phyloP scores from a whole-genome alignment of 2,329 filamentous ascomycete genomes.

The Fusarium agapanthi region DNA sequence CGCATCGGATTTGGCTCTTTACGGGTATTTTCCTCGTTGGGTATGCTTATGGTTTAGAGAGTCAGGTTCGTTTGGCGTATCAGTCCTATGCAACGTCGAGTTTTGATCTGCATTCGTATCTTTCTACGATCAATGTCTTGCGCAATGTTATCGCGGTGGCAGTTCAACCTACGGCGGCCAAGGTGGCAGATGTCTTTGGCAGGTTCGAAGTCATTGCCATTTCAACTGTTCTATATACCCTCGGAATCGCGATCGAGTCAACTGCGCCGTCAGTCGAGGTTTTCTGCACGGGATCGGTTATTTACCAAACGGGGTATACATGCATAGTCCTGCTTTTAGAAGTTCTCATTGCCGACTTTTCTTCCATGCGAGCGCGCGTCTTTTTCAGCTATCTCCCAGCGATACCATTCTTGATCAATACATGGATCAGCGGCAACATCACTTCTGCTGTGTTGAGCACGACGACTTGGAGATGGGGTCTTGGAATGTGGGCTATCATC shows the following conservation, averaged over 20 bases:
- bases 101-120: constrained; percentile 62
- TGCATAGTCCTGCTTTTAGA: constrained; percentile 65
- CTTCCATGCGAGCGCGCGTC: constrained; percentile 66
- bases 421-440: constrained; percentile 70
- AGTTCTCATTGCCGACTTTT: constrained; percentile 68
- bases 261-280: constrained; percentile 56
- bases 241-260: constrained; percentile 64
- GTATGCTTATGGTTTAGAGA: constrained; percentile 68
- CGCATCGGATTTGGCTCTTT: constrained; percentile 62
- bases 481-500: constrained; percentile 71
- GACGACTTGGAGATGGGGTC: constrained; percentile 69
- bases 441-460: constrained; percentile 57
- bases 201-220: constrained; percentile 65
- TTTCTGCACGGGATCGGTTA: constrained; percentile 62
- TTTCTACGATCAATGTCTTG: constrained; percentile 67
- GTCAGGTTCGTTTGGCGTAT: constrained; percentile 60
- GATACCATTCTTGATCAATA: constrained; percentile 67
- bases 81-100: constrained; percentile 63
- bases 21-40: constrained; percentile 66
- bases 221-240: constrained; percentile 64
- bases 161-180: constrained; percentile 66
- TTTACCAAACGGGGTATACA: constrained; percentile 69
- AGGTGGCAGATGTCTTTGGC: constrained; percentile 70
- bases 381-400: constrained; percentile 71
- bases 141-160: constrained; percentile 68